Base-by-base conservation (phyloP, 1,139 yeast genomes). In the Nakaseomyces bracarensis region DNA sequence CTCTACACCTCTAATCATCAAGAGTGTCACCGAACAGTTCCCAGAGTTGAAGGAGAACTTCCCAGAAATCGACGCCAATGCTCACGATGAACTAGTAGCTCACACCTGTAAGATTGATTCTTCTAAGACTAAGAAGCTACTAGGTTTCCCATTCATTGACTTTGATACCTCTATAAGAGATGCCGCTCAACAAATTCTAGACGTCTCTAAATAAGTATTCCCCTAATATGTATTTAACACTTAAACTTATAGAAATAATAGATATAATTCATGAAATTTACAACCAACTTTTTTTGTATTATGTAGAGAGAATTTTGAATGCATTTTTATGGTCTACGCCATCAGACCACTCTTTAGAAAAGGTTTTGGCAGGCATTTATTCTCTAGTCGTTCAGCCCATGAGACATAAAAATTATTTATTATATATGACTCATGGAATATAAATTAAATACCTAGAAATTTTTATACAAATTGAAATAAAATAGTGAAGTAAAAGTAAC, bases 41-140 rank as follows among this genome's bases (percentile, higher is more conserved):
- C 64, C 67, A 4, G 51, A 57, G 30, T 56, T 68, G 40, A 57
- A 58, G 42, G 70, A 67, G 20, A 60, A 64, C 46, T 42, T 49
- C 16, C 43, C 54, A 11, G 39, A 41, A 15, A 48, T 46, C 14
- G 49, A 45, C n/a, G 16, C 16, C 2, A 10, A 33, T 4, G 14
- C 11, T 4, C 34, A 30, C 13, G 34, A 14, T 16, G 13, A 18
- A 16, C 11, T 30, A n/a, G 14, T 18, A 30, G 34, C 31, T 18
- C 26, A 44, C 4, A 27, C 30, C 6, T 42, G 38, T 34, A 39
- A 34, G 21, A 20, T 34, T 25, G 40, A 39, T 27, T 33, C 33
- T 19, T 13, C 20, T 4, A 26, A 27, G 16, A 42, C 45, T 23
- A 31, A 40, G 30, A 26, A 35, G 20, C 10, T 42, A 14, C 19